Percentiles rank a stretch among this genome's conserved stretches.
Conservation (phyloP, 2,329 filamentous ascomycete species). For the Whalleya microplaca region DNA sequence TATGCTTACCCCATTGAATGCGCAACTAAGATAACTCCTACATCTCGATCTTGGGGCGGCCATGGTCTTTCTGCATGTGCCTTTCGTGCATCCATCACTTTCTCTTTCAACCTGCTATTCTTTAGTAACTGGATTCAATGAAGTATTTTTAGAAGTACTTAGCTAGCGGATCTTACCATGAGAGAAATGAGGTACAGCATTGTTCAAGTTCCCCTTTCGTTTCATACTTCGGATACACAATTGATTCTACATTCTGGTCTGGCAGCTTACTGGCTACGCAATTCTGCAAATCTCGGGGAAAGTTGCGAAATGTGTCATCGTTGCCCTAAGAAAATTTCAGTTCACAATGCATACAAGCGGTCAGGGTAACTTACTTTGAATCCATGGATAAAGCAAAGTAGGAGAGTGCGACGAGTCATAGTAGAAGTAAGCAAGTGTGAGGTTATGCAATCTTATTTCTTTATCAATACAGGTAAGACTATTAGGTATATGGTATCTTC, state of each 20-base stretch:
- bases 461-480: background rate
- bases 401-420: slow-evolving; percentile 58
- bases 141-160: background rate
- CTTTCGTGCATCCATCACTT: slow-evolving; percentile 77
- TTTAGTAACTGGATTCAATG: background rate
- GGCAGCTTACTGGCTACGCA: slow-evolving; percentile 62
- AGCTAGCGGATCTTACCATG: slow-evolving; percentile 43
- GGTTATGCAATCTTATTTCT: background rate
- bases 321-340: slow-evolving; percentile 52
- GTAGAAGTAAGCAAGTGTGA: background rate
- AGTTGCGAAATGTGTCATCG: slow-evolving; percentile 70
- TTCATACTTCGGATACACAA: slow-evolving; percentile 74
- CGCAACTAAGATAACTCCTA: slow-evolving; percentile 78
- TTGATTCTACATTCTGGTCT: slow-evolving; percentile 61
- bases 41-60: slow-evolving; percentile 78
- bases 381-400: slow-evolving; percentile 76
- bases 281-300: slow-evolving; percentile 65
- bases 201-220: slow-evolving; percentile 68
- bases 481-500: background rate
- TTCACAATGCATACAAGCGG: background rate
- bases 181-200: slow-evolving; percentile 49
- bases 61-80: slow-evolving; percentile 71
- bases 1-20: slow-evolving; percentile 73
- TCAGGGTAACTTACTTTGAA: slow-evolving; percentile 61
- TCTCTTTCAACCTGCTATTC: slow-evolving; percentile 69